These are phyloP conservation scores for Aspergillus ustus DNA, from an alignment of 2,329 filamentous ascomycete genomes.

Conservation along the genomic window DNA sequence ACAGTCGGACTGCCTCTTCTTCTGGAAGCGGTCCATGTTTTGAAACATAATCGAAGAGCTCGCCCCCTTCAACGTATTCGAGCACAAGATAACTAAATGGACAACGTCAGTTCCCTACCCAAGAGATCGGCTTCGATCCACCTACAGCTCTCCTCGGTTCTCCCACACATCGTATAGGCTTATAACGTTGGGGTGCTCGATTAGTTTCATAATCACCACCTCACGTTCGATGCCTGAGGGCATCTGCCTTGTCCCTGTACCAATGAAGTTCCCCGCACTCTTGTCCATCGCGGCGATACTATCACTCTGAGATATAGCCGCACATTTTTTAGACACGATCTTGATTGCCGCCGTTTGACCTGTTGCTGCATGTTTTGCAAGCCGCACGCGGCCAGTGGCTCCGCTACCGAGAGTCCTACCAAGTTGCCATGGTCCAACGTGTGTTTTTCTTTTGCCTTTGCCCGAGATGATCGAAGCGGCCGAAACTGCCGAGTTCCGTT, in stretches of 20 bases:
- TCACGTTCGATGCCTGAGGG: constrained; percentile 91
- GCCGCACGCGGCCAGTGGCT: constrained; percentile 82
- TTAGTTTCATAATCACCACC: constrained; percentile 94
- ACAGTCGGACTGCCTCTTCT: constrained; percentile 79
- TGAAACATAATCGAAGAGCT: constrained; percentile 87
- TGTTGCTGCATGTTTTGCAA: constrained; percentile 79
- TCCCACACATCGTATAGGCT: constrained; percentile 97
- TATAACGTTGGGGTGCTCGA: constrained; percentile 94
- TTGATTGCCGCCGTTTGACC: constrained; percentile 88
- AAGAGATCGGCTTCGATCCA: constrained; percentile 12
- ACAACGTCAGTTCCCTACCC: constrained; percentile 20
- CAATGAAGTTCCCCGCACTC: constrained; percentile 63
- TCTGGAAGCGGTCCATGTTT: constrained; percentile 74
- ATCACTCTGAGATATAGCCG: constrained; percentile 79
- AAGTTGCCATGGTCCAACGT: constrained; percentile 92
- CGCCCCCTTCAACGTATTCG: constrained; percentile 83
- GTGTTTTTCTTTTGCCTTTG: constrained; percentile 65
- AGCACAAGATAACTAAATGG: constrained; percentile 82
- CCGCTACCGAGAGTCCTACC: constrained; percentile 89
- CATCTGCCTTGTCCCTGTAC: constrained; percentile 69
- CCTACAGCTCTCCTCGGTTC: constrained; percentile 90
- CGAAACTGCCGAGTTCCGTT: constrained; percentile 58
- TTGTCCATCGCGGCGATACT: constrained; percentile 83
- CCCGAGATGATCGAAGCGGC: constrained; percentile 60
- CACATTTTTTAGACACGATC: constrained; percentile 85